phyloP scores from a whole-genome alignment of 1,284 basidiomycete species.

The Cutaneotrichosporon dermatis region DNA sequence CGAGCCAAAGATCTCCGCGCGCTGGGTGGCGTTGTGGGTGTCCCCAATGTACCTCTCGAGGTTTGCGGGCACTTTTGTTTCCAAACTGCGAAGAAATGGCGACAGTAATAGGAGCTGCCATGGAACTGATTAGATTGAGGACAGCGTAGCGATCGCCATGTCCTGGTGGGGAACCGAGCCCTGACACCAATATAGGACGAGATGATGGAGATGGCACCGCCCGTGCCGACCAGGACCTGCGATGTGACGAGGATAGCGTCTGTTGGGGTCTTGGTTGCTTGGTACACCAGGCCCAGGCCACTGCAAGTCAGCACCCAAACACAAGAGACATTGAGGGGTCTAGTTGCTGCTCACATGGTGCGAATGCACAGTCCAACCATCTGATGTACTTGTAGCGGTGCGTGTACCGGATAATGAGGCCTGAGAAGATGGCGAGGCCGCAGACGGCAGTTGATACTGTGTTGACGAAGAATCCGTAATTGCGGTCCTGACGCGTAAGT shows the following conservation, averaged over 20 bases:
- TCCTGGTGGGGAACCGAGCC: conserved; percentile 11
- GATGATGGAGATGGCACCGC: conserved; percentile 28
- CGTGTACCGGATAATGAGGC: conserved; percentile 39
- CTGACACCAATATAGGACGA: conserved; percentile 33
- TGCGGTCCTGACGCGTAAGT: not conserved
- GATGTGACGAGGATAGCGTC: conserved; percentile 37
- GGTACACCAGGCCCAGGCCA: conserved; percentile 12
- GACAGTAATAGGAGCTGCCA: conserved; percentile 5
- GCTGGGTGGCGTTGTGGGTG: conserved; percentile 25
- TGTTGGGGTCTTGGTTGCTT: conserved; percentile 1
- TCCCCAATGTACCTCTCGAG: conserved; percentile 30
- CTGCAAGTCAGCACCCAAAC: not conserved
- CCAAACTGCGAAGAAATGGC: conserved; percentile 7
- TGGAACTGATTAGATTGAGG: conserved; percentile 10
- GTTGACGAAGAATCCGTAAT: conserved; percentile 29
- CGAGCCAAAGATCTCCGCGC: conserved; percentile 33
- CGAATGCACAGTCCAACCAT: conserved; percentile 29
- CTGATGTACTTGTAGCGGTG: conserved; percentile 46
- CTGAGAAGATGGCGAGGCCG: conserved; percentile 36
- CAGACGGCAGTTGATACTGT: conserved; percentile 29
- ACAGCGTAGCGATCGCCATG: conserved; percentile 8
- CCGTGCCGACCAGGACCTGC: conserved; percentile 21
- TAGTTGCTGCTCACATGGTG: conserved; percentile 7
- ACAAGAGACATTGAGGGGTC: not conserved
- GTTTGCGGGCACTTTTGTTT: conserved; percentile 28